Base-by-base conservation (phyloP, 73 alveolate genomes). In the Tetrahymena thermophila region DNA sequence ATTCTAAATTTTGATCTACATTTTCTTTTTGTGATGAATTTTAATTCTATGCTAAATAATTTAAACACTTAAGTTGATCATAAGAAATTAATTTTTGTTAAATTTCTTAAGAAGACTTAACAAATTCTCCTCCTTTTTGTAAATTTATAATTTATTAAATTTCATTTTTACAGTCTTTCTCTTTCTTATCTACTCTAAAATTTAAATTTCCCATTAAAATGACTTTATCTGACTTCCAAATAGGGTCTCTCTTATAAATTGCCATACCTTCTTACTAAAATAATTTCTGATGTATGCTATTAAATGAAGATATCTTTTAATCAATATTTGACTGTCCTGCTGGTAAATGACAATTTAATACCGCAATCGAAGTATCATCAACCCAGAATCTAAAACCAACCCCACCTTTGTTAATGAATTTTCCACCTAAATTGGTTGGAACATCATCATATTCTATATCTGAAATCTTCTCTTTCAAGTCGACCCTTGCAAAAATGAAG, bases 391-490 rank as follows among this genome's bases (percentile, higher is more conserved):
- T 85, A 28, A 98, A 96, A 17, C 96, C 96, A 35, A 98, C 98
- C 6, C 99, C 99, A 35, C 99, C 99, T 97, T 99, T 99, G 93
- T 98, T 99, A 25, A 99, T 99, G 25, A 98, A 85, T 83, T 98
- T 96, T 1, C 99, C 99, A 35, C 98, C 98, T 35, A 98, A 94
- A 2, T 99, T 99, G 11, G 98, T 96, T 93, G 98, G 98, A 38
- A 97, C 95, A 43, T 93, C 95, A 93, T 97, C 98, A 37, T 95
- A 89, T 50, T 96, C 96, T 35, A 97, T 94, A n/a, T 95, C 57
- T 85, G 85, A 56, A 43, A 97, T 98, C 35, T 84, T 50, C 16
- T 96, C 94, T 35, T 95, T 96, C 35, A 97, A 19, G 84, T 96
- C 85, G 40, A 93, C n/a, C 97, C 96, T 95, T 23, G 97, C 96